Percentiles rank a stretch among this genome's conserved stretches.
phyloP scores from a whole-genome alignment of 2,329 filamentous ascomycete genomes.

The Colletotrichum noveboracense region DNA sequence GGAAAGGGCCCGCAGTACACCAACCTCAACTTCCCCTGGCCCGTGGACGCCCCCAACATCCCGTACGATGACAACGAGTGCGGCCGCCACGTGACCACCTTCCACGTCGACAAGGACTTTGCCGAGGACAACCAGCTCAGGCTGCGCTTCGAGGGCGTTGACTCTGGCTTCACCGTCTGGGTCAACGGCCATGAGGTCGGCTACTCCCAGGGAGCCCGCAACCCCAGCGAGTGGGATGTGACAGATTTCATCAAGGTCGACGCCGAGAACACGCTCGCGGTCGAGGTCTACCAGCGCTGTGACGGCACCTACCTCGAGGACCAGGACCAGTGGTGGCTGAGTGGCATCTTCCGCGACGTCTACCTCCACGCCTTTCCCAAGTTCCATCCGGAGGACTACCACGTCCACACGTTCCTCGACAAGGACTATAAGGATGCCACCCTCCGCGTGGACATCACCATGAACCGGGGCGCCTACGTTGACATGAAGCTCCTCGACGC shows the following conservation, averaged over 20 bases:
- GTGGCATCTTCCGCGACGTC: constrained; percentile 73
- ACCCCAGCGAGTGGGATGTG: constrained; percentile 77
- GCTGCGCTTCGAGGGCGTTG: constrained; percentile 78
- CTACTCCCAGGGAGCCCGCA: constrained; percentile 75
- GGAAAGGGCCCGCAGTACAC: constrained; percentile 72
- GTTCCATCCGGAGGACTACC: constrained; percentile 60
- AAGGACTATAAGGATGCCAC: constrained; percentile 57
- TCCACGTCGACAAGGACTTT: constrained; percentile 53
- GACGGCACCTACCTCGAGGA: constrained; percentile 78
- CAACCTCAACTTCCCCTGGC: constrained; percentile 71
- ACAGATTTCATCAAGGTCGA: constrained; percentile 52
- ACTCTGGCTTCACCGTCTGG: constrained; percentile 74
- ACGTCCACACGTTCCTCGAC: constrained; percentile 61
- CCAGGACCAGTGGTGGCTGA: constrained; percentile 73
- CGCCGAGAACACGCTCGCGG: constrained; percentile 61
- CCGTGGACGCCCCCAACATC: constrained; percentile 69
- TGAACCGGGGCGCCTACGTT: constrained; percentile 40
- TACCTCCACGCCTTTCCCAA: constrained; percentile 66
- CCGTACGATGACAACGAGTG: constrained; percentile 69
- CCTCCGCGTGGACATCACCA: constrained; percentile 49
- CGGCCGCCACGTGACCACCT: constrained; percentile 66
- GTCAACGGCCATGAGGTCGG: constrained; percentile 72
- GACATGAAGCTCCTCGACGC: constrained; percentile 40
- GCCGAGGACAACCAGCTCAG: constrained; percentile 58
- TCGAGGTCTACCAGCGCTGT: constrained; percentile 75